Base-by-base conservation (phyloP, 2,329 filamentous ascomycete species). In the Diaporthe sp. region DNA sequence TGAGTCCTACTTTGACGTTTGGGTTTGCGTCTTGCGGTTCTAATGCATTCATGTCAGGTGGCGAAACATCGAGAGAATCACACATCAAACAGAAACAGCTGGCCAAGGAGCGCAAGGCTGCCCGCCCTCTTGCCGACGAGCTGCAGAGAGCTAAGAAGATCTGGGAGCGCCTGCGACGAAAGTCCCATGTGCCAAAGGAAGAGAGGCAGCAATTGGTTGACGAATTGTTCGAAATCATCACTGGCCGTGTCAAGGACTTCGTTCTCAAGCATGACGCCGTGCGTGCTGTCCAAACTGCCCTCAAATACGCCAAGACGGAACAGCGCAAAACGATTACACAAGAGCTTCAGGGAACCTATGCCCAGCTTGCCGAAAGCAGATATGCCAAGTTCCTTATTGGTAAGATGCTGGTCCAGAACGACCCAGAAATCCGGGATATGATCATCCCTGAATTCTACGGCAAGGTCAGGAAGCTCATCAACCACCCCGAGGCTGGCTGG, bases 181-280 rank as follows among this genome's bases (percentile, higher is more conserved):
- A 98, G 87, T 98, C 96, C 3, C 95, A 98, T 81, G 95, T 99
- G 1, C 94, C 95, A 55, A 92, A 93, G 80, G 94, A 97, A 53
- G 96, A 99, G 87, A 91, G 97, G 77, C 93, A 96, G 84, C 90
- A 93, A 83, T 90, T 99, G 55, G 94, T 98, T 65, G 91, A 93
- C 76, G 96, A 99, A 87, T 90, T 99, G 37, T 98, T 98, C 84
- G 89, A 90, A 75, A 98, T 99, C 81, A 94, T 98, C 80, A 97
- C 94, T 34, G 96, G 96, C 72, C 92, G 94, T 75, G 94, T 98
- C 80, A 95, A 95, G 85, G 97, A 98, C 77, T 98, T 98, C 79
- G 96, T 98, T 28, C 94, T 99, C 86, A 99, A 99, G 90, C 97
- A 99, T 84, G 97, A 99, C 83, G 95, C 95, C 49, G 96, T 98